Conservation (phyloP, 2,329 filamentous ascomycete species). For the Didymella lethalis region DNA sequence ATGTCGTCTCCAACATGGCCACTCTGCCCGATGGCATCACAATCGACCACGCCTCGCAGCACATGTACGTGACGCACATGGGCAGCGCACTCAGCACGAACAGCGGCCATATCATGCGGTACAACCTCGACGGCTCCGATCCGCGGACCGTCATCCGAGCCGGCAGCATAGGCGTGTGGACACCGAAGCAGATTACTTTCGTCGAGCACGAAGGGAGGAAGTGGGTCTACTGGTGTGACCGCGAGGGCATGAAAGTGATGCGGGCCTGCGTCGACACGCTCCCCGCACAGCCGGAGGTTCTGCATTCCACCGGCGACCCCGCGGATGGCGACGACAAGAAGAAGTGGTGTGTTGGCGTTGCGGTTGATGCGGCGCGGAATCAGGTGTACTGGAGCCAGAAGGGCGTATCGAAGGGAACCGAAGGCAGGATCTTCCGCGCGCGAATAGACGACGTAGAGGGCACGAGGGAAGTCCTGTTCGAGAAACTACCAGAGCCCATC, state of each 20-base stretch:
- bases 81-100: constrained; percentile 30
- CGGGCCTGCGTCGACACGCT: constrained; percentile 27
- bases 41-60: constrained; percentile 24
- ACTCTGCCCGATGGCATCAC: constrained; percentile 44
- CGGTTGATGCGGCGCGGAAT: constrained; percentile 54
- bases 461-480: constrained; percentile 38
- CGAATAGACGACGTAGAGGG: constrained; percentile 53
- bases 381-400: constrained; percentile 70
- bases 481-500: constrained; percentile 53
- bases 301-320: constrained; percentile 14
- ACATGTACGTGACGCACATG: constrained; percentile 46
- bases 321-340: constrained; percentile 41
- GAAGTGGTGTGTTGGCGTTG: constrained; percentile 66
- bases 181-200: constrained; percentile 55
- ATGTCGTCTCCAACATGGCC: constrained; percentile 17
- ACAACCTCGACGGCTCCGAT: constrained; percentile 60
- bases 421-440: constrained; percentile 64
- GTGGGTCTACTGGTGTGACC: constrained; percentile 53
- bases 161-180: constrained; percentile 48
- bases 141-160: constrained; percentile 53
- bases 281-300: constrained; percentile 13
- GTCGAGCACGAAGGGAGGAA: constrained; percentile 25
- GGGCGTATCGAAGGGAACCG: constrained; percentile 59
- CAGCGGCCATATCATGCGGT: constrained; percentile 56
- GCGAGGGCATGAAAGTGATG: constrained; percentile 53